Base-by-base conservation (phyloP, 2,329 filamentous ascomycete species). In the Cladophialophora psammophila region DNA sequence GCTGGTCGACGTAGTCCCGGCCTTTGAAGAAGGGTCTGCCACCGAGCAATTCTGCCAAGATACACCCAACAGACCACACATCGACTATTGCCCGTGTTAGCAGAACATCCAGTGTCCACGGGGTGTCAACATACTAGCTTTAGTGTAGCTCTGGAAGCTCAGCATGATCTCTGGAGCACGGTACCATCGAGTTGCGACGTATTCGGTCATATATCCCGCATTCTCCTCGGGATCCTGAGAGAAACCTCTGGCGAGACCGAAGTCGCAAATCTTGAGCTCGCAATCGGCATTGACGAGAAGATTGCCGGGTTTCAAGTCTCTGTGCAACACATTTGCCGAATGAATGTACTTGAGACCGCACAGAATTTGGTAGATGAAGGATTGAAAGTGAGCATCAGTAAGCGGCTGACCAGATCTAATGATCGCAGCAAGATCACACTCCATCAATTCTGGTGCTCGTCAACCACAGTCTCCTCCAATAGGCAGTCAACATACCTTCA, bases 71-170 rank as follows among this genome's bases (percentile, higher is more conserved):
- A 8, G 95, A 99, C 95, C 95, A 99, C 38, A 99, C 94, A 78
- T 99, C 95, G 81, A 99, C 94, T 98, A 62, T 59, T 42, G 38
- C 63, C 9, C 42, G 32, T 50, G 32, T 68, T 54, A 67, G 60
- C 40, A 48, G 8, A 55, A 48, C 54, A 48, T 56, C 8, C 48
- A n/a, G 20, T 34, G 26, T 71, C 59, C 35, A 48, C 65, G 32
- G 45, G 26, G 48, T 38, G 38, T 15, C 8, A 35, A 94, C 94
- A 65, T 88, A 98, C 95, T 99, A 74, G 95, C 95, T 93, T 99
- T 99, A 76, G 95, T 99, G 81, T 99, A 99, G 84, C 93, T 97
- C 82, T 98, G 94, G 88, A 99, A 99, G 84, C 93, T 97, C 80
- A 99, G 84, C 95, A 99, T 99, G 75, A 99, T 99, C 81, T 99